These are phyloP conservation scores for Syzygium aqueum DNA, from an alignment of 345 rosid species.

Conservation along the genomic window DNA sequence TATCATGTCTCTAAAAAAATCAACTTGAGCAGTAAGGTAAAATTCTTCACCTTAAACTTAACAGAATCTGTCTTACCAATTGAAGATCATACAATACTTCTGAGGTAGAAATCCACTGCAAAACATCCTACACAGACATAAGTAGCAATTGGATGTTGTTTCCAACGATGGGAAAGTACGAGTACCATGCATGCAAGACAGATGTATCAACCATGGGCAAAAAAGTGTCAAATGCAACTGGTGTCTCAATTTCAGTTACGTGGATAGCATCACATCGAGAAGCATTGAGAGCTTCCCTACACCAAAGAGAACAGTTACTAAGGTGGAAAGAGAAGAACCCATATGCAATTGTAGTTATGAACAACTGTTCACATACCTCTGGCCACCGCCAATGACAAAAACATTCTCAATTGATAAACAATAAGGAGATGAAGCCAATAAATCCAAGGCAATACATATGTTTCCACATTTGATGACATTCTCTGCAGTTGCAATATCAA, in stretches of 20 bases:
- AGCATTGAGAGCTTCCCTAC: too few species aligned
- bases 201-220: constrained; percentile 3
- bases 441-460: constrained; percentile 61
- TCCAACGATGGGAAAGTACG: constrained; percentile 55
- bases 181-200: constrained; percentile 71
- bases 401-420: constrained; percentile 81
- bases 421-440: constrained; percentile 71
- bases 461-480: constrained; percentile 83
- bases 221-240: too few species aligned
- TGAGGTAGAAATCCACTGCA: constrained; percentile 19
- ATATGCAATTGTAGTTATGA: too few species aligned
- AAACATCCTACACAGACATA: constrained; percentile 60
- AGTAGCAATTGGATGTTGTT: constrained; percentile 42
- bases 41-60: constrained; percentile 45
- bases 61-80: constrained; percentile 13
- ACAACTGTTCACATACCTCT: too few species aligned
- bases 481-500: constrained; percentile 77
- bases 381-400: too few species aligned
- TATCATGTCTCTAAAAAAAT: constrained; percentile 59
- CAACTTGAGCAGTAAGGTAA: constrained; percentile 60
- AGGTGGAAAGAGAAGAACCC: too few species aligned
- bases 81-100: constrained; percentile 14
- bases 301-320: too few species aligned
- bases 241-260: too few species aligned
- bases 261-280: too few species aligned